phyloP scores from a whole-genome alignment of 2,329 filamentous ascomycete genomes.

The Colletotrichum chlorophyti region DNA sequence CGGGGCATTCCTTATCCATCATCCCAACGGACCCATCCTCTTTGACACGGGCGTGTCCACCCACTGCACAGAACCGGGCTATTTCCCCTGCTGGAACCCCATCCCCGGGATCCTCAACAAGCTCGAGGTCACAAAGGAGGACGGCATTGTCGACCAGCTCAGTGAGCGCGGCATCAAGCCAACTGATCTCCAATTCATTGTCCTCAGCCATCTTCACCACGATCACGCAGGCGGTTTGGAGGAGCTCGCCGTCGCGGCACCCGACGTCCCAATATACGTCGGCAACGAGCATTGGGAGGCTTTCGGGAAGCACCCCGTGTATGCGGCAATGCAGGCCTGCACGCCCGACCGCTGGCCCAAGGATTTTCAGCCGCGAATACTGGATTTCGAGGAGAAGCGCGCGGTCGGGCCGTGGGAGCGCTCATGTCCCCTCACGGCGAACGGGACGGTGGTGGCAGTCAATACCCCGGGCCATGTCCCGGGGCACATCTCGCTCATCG shows the following conservation, averaged over 20 bases:
- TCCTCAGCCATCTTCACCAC: constrained; percentile 38
- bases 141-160: constrained; percentile 32
- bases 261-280: constrained; percentile 36
- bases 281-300: constrained; percentile 35
- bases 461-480: constrained; percentile 43
- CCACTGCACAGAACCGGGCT: constrained; percentile 30
- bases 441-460: constrained; percentile 38
- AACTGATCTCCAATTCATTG: constrained; percentile 34
- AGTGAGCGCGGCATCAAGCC: constrained; percentile 28
- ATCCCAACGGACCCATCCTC: constrained; percentile 32
- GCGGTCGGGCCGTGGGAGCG: constrained; percentile 38
- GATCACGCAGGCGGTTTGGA: constrained; percentile 35
- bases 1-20: constrained; percentile 32
- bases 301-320: constrained; percentile 36
- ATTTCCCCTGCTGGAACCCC: constrained; percentile 31
- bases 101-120: constrained; percentile 21
- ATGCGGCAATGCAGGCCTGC: constrained; percentile 36
- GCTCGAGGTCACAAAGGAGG: constrained; percentile 20
- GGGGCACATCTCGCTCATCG: constrained; percentile 39
- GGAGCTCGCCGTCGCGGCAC: constrained; percentile 34
- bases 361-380: constrained; percentile 36
- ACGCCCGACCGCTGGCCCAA: constrained; percentile 40
- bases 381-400: constrained; percentile 32
- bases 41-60: constrained; percentile 35
- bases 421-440: constrained; percentile 36